phyloP scores from a whole-genome alignment of 176 grass and related monocot species.

The Rhipidocladum racemiflorum region DNA sequence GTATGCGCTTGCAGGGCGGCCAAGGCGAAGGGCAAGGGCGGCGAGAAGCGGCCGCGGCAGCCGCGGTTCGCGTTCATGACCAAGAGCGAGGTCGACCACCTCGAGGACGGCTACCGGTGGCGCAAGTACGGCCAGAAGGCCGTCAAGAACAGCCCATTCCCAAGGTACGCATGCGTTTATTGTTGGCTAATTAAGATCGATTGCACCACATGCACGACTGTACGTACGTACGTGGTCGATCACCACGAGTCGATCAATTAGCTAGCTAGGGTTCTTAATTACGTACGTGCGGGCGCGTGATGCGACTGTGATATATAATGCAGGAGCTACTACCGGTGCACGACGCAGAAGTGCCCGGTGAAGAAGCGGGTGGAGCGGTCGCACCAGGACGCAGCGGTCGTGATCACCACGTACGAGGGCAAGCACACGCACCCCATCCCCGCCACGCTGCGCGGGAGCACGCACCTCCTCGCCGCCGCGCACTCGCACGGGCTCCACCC shows the following conservation, averaged over 20 bases:
- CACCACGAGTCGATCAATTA: background rate
- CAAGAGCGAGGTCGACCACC: conserved; percentile 89
- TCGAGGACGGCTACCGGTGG: conserved; percentile 94
- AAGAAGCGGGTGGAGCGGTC: conserved; percentile 99
- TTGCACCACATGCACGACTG: background rate
- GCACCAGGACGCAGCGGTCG: conserved; percentile 64
- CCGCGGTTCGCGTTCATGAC: conserved; percentile 92
- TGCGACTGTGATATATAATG: background rate
- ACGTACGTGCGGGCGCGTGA: background rate
- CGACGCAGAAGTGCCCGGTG: conserved; percentile 89
- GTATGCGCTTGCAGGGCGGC: conserved; percentile 4
- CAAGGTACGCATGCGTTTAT: conserved; percentile 42
- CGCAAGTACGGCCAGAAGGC: conserved; percentile 98
- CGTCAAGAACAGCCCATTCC: conserved; percentile 94
- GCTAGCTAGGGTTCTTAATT: background rate
- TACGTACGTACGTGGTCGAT: background rate
- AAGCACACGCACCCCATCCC: conserved; percentile 85
- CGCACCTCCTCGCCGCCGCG: conserved; percentile 57
- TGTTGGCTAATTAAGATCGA: background rate
- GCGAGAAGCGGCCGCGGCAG: conserved; percentile 76
- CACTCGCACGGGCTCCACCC: conserved; percentile 32
- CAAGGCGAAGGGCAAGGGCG: conserved; percentile 49
- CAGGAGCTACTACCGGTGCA: conserved; percentile 99
- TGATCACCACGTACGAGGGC: conserved; percentile 97
- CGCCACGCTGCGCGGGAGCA: conserved; percentile 57